Percentiles rank a stretch among this genome's conserved stretches.
Evolutionary conservation across 2,329 filamentous ascomycete genomes (phyloP).

Genomic region (Cylindrodendrum hubeiense): DNA sequence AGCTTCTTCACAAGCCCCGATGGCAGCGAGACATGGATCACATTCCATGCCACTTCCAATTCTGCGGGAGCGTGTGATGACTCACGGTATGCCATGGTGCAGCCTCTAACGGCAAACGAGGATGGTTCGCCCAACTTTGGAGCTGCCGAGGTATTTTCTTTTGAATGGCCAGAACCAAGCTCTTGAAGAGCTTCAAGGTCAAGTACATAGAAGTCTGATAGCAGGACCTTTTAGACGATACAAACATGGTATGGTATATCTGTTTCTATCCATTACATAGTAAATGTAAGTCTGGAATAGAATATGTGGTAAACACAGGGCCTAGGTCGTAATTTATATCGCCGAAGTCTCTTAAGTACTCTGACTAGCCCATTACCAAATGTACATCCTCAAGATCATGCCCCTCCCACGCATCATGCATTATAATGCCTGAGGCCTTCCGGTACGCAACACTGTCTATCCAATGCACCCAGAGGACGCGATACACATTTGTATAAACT

Average conservation of each 20-base stretch:
- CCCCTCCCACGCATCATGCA: neutral
- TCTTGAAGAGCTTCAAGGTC: too few relatives aligned
- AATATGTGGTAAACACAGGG: too few relatives aligned
- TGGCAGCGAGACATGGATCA: constrained; percentile 64
- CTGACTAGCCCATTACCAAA: neutral
- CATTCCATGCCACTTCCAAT: constrained; percentile 66
- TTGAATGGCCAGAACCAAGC: constrained; percentile 40
- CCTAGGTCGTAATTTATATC: too few relatives aligned
- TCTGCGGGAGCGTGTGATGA: constrained; percentile 64
- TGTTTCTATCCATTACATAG: too few relatives aligned
- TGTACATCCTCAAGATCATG: neutral
- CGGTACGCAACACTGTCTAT: neutral
- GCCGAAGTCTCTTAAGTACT: too few relatives aligned
- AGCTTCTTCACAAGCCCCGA: constrained; percentile 70
- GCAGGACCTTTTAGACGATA: too few relatives aligned
- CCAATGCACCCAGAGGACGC: neutral
- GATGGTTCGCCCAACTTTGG: constrained; percentile 68
- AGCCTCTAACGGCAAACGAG: constrained; percentile 62
- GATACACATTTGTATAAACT: neutral
- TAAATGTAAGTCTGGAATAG: too few relatives aligned
- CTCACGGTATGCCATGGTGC: constrained; percentile 65
- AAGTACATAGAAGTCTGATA: too few relatives aligned
- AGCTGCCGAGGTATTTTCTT: constrained; percentile 35
- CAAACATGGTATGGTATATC: too few relatives aligned
- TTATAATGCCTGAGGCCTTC: neutral